Base-by-base conservation (phyloP, 2,329 filamentous ascomycete genomes). In the Plenodomus tracheiphilus region DNA sequence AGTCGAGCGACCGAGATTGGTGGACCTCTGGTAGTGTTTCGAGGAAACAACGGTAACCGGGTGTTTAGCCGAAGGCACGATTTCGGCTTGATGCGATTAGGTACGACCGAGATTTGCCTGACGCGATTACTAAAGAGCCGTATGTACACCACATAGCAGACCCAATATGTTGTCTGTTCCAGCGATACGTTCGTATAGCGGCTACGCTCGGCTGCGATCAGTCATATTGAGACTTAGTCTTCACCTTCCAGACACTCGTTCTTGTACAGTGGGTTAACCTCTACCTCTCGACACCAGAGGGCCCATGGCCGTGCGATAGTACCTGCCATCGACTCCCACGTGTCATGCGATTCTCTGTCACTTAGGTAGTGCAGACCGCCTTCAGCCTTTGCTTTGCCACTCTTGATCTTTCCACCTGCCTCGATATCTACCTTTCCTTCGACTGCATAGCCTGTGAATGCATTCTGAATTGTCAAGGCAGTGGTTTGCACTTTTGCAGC, bases 231-330 rank as follows among this genome's bases (percentile, higher is more conserved):
- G 22, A 25, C 36, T 61, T 43, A 64, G 19, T 70, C 65, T 34
- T 69, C 66, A 19, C 64, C 58, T 28, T 36, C 46, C n/a, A 64
- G 65, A 53, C 68, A 72, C 1, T 71, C 66, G 57, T 77, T 77
- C 47, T 54, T 61, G 55, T 78, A 77, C 40, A 76, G 51, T 13
- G 65, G 65, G 45, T 58, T 64, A 17, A 68, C 62, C 44, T 69
- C 70, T 7, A 77, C 73, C 56, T 77, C 75, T 17, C 68, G 66
- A 52, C 66, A 68, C 76, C 76, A 78, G 13, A 77, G 49, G 32
- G 59, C 62, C 76, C 76, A 79, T 4, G 75, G 69, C 50, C 73
- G 65, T 2, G 62, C 57, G n/a, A 73, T 43, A 2, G 64, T 70
- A 7, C 56, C 59, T 45, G 65, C 61, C 15, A 65, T 73, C 8